These are phyloP conservation scores for Ceratobasidium sp. DNA, from an alignment of 1,284 basidiomycete genomes.

Conservation along the genomic window DNA sequence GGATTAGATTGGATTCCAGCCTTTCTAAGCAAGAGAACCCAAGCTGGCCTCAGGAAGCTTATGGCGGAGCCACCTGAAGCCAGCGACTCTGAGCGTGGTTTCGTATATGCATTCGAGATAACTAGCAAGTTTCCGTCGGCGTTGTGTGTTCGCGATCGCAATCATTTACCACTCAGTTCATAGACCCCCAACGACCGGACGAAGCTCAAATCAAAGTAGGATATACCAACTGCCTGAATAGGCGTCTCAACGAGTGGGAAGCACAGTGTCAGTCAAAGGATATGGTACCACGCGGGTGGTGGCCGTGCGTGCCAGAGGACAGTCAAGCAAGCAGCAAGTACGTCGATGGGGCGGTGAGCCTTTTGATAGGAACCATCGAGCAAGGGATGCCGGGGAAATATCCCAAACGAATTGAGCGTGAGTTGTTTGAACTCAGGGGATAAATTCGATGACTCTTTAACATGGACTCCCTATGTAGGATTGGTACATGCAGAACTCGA, in stretches of 20 bases:
- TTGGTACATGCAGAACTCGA: not conserved
- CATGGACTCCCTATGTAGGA: not conserved
- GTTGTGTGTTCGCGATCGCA: too few species aligned
- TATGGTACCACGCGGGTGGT: not conserved
- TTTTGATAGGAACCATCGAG: not conserved
- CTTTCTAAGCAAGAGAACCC: too few species aligned
- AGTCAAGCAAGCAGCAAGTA: not conserved
- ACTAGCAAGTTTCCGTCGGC: not conserved
- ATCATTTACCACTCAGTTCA: not conserved
- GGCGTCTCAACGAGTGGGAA: not conserved
- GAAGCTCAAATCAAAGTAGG: conserved; percentile 9
- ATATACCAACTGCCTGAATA: not conserved
- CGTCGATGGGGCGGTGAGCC: not conserved
- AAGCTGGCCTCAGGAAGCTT: too few species aligned
- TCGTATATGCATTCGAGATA: not conserved
- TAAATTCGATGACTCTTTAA: too few species aligned
- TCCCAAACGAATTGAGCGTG: not conserved
- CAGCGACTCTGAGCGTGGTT: not conserved
- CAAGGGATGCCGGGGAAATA: not conserved
- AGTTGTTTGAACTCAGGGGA: not conserved
- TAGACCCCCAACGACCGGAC: not conserved
- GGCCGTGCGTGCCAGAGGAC: not conserved
- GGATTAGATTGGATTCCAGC: too few species aligned
- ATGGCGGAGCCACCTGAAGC: not conserved
- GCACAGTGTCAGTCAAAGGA: not conserved